Evolutionary conservation across 495 filamentous ascomycete species (phyloP).

Genomic region (Podospora pseudocomata): DNA sequence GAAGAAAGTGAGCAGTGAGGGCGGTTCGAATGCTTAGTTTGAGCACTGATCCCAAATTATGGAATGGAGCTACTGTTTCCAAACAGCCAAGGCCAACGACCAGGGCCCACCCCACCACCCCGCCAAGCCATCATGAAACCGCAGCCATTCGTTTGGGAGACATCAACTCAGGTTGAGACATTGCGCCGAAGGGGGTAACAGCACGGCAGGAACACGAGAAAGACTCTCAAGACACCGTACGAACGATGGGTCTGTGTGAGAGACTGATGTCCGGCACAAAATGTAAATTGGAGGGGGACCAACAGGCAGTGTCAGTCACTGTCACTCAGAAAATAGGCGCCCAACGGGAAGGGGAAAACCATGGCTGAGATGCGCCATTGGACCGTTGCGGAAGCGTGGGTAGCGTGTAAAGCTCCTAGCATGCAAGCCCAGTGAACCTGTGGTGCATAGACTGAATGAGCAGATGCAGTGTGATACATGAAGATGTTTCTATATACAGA

Average conservation of each 20-base stretch:
- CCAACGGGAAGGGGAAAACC: background rate
- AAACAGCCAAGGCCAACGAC: background rate
- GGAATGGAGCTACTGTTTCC: background rate
- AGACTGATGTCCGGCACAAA: background rate
- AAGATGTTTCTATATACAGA: background rate
- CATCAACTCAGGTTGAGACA: background rate
- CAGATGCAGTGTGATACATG: background rate
- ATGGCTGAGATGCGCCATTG: background rate
- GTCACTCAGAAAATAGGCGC: background rate
- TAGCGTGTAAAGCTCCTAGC: constrained; percentile 4
- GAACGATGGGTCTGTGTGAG: background rate
- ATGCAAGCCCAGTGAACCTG: background rate
- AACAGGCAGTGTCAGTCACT: background rate
- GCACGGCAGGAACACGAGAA: too few relatives aligned
- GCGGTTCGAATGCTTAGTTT: background rate
- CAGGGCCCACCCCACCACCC: background rate
- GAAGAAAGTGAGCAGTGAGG: background rate
- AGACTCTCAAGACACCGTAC: background rate
- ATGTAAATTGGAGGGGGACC: background rate
- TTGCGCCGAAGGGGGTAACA: background rate
- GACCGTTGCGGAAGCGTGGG: background rate
- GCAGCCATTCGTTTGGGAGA: background rate
- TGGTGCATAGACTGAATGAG: background rate
- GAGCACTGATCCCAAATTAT: background rate
- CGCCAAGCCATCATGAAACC: background rate